phyloP scores from a whole-genome alignment of 495 filamentous ascomycete genomes.

The Podospora fimiseda region DNA sequence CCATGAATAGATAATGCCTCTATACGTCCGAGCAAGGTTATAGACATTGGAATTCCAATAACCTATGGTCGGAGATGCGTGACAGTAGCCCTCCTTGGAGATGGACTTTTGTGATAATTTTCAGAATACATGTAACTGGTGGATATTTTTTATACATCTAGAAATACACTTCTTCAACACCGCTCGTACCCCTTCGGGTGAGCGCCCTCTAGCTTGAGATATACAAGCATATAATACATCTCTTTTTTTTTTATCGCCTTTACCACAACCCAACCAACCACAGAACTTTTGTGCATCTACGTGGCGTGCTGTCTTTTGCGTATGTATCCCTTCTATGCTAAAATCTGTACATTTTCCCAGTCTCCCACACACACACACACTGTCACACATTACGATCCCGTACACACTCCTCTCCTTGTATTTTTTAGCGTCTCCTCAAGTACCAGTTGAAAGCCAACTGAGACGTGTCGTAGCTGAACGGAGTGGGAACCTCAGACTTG shows the following conservation, averaged over 20 bases:
- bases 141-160: neutral
- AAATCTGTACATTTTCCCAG: neutral
- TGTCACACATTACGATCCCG: neutral
- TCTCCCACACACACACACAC: neutral
- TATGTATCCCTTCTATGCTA: neutral
- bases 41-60: no score
- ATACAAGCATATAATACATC: neutral
- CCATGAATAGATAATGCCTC: no score
- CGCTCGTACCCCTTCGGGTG: neutral
- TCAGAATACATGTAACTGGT: no score
- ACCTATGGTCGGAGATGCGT: no score
- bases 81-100: no score
- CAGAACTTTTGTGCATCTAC: no score
- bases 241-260: neutral
- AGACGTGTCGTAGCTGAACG: conserved; percentile 56
- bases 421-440: conserved; percentile 66
- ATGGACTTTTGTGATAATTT: no score
- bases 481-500: conserved; percentile 82
- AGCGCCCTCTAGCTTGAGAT: neutral
- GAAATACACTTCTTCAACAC: neutral
- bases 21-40: no score
- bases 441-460: conserved; percentile 93
- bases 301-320: neutral
- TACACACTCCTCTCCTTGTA: neutral
- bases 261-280: neutral